Base-by-base conservation (phyloP, 345 rosid species). In the Carallia pectinifolia region DNA sequence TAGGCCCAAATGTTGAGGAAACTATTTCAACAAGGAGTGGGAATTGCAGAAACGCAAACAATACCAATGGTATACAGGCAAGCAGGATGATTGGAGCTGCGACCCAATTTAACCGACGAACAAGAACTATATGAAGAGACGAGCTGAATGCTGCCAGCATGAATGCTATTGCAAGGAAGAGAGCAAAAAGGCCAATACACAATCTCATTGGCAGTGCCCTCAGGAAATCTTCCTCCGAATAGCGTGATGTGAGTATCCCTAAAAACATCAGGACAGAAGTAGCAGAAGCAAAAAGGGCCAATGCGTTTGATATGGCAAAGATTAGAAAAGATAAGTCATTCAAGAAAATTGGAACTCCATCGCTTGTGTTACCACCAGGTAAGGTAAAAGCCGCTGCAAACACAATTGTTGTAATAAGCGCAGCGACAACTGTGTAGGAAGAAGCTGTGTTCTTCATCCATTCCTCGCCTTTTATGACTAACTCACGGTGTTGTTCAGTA, bases 391-490 rank as follows among this genome's bases (percentile, higher is more conserved):
- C 62, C 15, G 71, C 76, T 2, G 76, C 71, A 66, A 73, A 73
- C 23, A 27, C 39, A 6, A 73, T 66, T 7, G 76, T 73, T 5
- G 55, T 33, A 6, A 73, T 44, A 27, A 73, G 71, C 13, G 66
- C 69, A 33, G 76, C 76, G 0, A 73, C 71, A 3, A 56, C 33
- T 36, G 64, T 54, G n/a, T 54, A 73, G 6, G 76, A 66, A 15
- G 48, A 3, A 7, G 76, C 76, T n/a, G 76, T 73, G 19, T 53
- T n/a, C 44, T 73, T 73, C 76, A 73, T 66, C 76, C 76, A 73
- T 61, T 61, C 31, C 54, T 66, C 71, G 5, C 76, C 76, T 73
- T 73, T 17, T 23, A 50, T 38, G 2, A 66, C 62, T 18, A 73
- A 53, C 3, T 23, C 13, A 40, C 34, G 39, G 19, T 73, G 76